These are phyloP conservation scores for Byssoonygena ceratinophila DNA, from an alignment of 2,329 filamentous ascomycete species.

Conservation along the genomic window DNA sequence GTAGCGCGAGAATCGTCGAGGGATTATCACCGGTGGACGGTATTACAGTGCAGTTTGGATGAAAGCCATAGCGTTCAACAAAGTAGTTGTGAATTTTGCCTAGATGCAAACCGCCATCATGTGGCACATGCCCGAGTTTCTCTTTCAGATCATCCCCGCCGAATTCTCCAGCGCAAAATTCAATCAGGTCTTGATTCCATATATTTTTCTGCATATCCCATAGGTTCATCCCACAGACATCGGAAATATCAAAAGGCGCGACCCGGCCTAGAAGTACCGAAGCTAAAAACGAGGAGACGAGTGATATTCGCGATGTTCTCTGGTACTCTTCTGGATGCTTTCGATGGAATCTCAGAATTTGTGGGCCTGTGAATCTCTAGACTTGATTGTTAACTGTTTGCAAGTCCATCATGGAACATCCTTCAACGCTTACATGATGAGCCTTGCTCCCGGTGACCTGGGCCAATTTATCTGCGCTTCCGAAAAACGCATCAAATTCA, in stretches of 20 bases:
- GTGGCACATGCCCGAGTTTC: slow-evolving; percentile 70
- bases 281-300: slow-evolving; percentile 90
- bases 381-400: background rate
- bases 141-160: slow-evolving; percentile 55
- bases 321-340: slow-evolving; percentile 73
- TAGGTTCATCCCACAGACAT: slow-evolving; percentile 93
- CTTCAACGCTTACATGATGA: slow-evolving; percentile 62
- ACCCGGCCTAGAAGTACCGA: slow-evolving; percentile 77
- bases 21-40: slow-evolving; percentile 96
- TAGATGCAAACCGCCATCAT: slow-evolving; percentile 69
- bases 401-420: background rate
- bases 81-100: slow-evolving; percentile 72
- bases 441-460: slow-evolving; percentile 79
- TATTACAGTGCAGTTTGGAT: slow-evolving; percentile 60
- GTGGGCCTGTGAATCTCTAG: slow-evolving; percentile 89
- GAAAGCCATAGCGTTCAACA: slow-evolving; percentile 65
- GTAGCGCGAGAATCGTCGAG: slow-evolving; percentile 82
- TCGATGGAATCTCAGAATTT: slow-evolving; percentile 78
- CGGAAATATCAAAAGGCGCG: slow-evolving; percentile 83
- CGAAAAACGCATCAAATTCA: slow-evolving; percentile 65
- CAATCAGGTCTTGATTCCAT: slow-evolving; percentile 67
- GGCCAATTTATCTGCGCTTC: slow-evolving; percentile 58
- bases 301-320: slow-evolving; percentile 71
- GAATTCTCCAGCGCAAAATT: slow-evolving; percentile 58
- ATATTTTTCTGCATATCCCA: slow-evolving; percentile 71